Conservation (phyloP, 164 flowering plant species). For the Sedum album region DNA sequence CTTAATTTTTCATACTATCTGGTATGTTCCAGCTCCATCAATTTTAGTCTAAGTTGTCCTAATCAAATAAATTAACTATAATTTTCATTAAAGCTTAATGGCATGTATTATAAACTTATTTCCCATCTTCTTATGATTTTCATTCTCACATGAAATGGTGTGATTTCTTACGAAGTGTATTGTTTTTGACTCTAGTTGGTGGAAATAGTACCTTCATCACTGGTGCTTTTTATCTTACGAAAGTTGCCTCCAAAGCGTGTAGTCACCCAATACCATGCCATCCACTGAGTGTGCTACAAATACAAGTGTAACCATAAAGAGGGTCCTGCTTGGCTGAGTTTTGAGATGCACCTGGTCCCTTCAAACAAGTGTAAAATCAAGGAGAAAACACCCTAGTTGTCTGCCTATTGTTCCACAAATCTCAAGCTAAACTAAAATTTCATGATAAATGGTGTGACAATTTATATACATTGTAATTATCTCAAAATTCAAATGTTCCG, state of each 20-base stretch:
- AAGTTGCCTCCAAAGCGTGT: slow-evolving; percentile 93
- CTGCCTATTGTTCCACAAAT: background rate
- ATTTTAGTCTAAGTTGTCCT: background rate
- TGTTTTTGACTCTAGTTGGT: slow-evolving; percentile 44
- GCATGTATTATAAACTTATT: too few relatives aligned
- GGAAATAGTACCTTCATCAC: slow-evolving; percentile 77
- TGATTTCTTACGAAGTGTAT: background rate
- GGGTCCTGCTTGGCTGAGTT: background rate
- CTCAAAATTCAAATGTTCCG: background rate
- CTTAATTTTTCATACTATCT: slow-evolving; percentile 72
- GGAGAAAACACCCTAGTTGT: background rate
- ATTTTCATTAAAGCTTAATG: too few relatives aligned
- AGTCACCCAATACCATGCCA: slow-evolving; percentile 74
- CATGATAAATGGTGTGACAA: background rate
- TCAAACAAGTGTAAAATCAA: background rate
- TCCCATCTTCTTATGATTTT: background rate
- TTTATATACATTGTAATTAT: background rate
- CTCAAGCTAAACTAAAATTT: background rate
- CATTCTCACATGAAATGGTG: background rate
- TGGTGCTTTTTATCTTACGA: slow-evolving; percentile 81
- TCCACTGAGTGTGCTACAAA: slow-evolving; percentile 36
- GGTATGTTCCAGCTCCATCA: slow-evolving; percentile 35
- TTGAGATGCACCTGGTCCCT: slow-evolving; percentile 16
- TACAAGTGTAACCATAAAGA: background rate
- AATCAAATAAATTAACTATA: too few relatives aligned